Evolutionary conservation across 805 yeast genomes (phyloP).

Genomic region (Kodamaea lidongshanica): DNA sequence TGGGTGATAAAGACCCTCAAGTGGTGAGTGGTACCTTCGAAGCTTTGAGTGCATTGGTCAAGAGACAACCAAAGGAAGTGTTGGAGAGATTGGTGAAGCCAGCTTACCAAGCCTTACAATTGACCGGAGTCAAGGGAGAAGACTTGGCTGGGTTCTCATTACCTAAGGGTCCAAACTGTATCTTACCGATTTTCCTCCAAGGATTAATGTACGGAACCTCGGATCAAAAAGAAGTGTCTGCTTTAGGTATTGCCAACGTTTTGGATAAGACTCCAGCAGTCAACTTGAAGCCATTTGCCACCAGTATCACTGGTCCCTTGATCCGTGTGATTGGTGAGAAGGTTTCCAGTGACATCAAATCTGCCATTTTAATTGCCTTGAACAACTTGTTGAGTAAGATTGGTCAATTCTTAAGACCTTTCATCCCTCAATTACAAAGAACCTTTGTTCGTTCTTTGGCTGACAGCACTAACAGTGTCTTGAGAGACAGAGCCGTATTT

Average conservation of each 20-base stretch:
- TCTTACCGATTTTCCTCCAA: conserved; percentile 86
- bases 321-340: conserved; percentile 98
- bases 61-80: conserved; percentile 66
- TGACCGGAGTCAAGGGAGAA: conserved; percentile 56
- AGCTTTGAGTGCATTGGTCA: conserved; percentile 60
- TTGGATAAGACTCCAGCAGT: conserved; percentile 82
- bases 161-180: conserved; percentile 81
- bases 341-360: conserved; percentile 82
- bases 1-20: conserved; percentile 61
- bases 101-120: conserved; percentile 64
- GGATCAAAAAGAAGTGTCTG: conserved; percentile 79
- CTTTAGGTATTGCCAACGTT: conserved; percentile 81
- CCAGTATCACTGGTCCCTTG: conserved; percentile 92
- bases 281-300: conserved; percentile 78
- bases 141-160: conserved; percentile 68
- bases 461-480: conserved; percentile 64
- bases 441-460: conserved; percentile 89
- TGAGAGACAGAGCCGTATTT: conserved; percentile 79
- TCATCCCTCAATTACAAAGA: conserved; percentile 94
- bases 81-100: conserved; percentile 75
- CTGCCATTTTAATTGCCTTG: conserved; percentile 86
- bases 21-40: conserved; percentile 62
- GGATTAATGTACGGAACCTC: conserved; percentile 91
- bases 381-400: conserved; percentile 72
- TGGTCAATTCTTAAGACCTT: conserved; percentile 89